Conservation (phyloP, 441 rosid genomes). For the Pelargonium citronellum region DNA sequence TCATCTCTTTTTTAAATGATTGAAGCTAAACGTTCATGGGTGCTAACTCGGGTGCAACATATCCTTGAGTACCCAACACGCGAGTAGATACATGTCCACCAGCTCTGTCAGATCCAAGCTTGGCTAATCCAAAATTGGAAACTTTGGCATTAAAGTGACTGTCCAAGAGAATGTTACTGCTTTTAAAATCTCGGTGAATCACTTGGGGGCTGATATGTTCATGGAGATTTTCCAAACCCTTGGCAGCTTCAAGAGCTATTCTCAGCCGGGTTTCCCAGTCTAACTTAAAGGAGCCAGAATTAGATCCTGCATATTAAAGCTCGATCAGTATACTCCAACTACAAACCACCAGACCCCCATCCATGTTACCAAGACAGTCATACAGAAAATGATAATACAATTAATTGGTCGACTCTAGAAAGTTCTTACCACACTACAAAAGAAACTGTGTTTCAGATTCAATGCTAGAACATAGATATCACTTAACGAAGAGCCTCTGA, state of each 20-base stretch:
- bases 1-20: not conserved
- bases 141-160: slow-evolving; percentile 59
- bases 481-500: no score
- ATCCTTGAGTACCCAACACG: slow-evolving; percentile 71
- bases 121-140: slow-evolving; percentile 68
- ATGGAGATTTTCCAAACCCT: slow-evolving; percentile 69
- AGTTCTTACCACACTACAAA: not conserved
- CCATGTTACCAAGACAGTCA: no score
- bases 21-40: slow-evolving; percentile 12
- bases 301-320: slow-evolving; percentile 40
- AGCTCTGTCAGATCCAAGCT: slow-evolving; percentile 82
- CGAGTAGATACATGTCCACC: slow-evolving; percentile 91
- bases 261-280: slow-evolving; percentile 73
- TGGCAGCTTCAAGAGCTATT: slow-evolving; percentile 69
- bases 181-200: slow-evolving; percentile 71
- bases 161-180: slow-evolving; percentile 64
- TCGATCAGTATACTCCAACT: no score
- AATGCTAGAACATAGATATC: not conserved
- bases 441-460: not conserved
- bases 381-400: no score
- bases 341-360: no score
- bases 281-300: slow-evolving; percentile 38
- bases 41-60: slow-evolving; percentile 66
- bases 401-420: not conserved
- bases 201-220: slow-evolving; percentile 62